Conservation (phyloP, 257 asterid genomes). For the Nyctanthes arbortristis region DNA sequence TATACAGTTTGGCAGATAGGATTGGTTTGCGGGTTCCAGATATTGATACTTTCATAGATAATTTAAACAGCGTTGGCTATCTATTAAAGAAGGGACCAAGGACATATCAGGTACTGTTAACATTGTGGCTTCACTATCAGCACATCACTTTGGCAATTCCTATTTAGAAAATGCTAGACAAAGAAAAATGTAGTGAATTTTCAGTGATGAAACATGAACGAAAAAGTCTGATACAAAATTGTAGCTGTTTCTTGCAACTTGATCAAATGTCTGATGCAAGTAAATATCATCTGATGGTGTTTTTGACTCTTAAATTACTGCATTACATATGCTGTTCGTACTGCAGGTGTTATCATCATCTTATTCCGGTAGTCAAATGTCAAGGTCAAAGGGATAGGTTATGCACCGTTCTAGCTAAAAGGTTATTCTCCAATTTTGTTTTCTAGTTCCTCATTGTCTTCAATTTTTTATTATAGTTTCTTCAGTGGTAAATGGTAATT, state of each 20-base stretch:
- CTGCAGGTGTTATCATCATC: constrained; percentile 84
- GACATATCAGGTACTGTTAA: constrained; percentile 75
- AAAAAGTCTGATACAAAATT: neutral
- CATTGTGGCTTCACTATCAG: constrained; percentile 10
- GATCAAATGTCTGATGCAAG: neutral
- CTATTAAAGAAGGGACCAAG: constrained; percentile 90
- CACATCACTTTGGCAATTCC: neutral
- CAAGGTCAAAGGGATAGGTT: constrained; percentile 45
- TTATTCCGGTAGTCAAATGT: constrained; percentile 66
- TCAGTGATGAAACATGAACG: constrained; percentile 3
- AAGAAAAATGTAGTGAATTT: neutral
- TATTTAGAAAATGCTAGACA: neutral
- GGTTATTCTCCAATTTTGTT: constrained; percentile 2
- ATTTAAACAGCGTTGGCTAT: constrained; percentile 80
- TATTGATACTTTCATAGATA: constrained; percentile 79
- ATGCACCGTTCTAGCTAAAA: constrained; percentile 16
- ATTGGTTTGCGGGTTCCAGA: constrained; percentile 81
- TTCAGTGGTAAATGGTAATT: neutral
- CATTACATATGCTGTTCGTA: neutral
- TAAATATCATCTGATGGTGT: neutral
- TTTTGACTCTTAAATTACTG: neutral
- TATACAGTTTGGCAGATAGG: constrained; percentile 83
- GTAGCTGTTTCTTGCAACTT: neutral
- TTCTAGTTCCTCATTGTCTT: neutral
- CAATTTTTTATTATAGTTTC: neutral